Conservation (phyloP, 1,284 basidiomycete species). For the Ceratobasidium sp. region DNA sequence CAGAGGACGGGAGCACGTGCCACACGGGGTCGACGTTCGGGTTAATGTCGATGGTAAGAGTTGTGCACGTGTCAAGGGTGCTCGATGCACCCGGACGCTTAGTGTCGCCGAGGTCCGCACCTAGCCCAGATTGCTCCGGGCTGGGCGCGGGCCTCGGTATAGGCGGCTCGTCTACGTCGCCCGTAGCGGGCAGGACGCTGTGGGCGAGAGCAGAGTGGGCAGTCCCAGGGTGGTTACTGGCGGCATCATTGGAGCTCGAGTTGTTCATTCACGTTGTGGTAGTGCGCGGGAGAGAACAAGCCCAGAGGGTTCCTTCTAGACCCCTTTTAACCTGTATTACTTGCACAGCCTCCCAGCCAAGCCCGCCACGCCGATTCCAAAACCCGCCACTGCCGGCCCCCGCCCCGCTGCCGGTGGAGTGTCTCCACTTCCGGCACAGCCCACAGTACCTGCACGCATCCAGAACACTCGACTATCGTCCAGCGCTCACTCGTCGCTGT, state of each 20-base stretch:
- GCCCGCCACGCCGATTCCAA: background rate
- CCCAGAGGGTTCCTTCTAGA: background rate
- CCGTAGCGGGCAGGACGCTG: conserved; percentile 24
- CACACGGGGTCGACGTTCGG: conserved; percentile 6
- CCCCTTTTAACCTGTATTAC: background rate
- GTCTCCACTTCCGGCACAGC: background rate
- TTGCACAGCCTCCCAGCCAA: conserved; percentile 30
- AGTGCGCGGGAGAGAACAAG: background rate
- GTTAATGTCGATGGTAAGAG: conserved; percentile 7
- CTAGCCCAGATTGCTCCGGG: conserved; percentile 3
- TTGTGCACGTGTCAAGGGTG: conserved; percentile 26
- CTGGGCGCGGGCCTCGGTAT: conserved; percentile 34
- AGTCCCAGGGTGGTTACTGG: conserved; percentile 18
- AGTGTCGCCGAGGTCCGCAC: background rate
- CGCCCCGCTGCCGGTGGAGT: background rate
- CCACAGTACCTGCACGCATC: background rate
- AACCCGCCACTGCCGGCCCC: background rate
- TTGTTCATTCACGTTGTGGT: conserved; percentile 33
- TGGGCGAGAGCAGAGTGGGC: conserved; percentile 13
- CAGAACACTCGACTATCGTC: background rate
- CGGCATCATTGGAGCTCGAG: conserved; percentile 11
- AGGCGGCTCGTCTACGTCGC: conserved; percentile 32
- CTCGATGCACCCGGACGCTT: conserved; percentile 7
- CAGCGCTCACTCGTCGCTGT: background rate
- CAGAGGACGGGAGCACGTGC: conserved; percentile 18